Conservation (phyloP, 805 yeast species). For the Candida namnaoensis region DNA sequence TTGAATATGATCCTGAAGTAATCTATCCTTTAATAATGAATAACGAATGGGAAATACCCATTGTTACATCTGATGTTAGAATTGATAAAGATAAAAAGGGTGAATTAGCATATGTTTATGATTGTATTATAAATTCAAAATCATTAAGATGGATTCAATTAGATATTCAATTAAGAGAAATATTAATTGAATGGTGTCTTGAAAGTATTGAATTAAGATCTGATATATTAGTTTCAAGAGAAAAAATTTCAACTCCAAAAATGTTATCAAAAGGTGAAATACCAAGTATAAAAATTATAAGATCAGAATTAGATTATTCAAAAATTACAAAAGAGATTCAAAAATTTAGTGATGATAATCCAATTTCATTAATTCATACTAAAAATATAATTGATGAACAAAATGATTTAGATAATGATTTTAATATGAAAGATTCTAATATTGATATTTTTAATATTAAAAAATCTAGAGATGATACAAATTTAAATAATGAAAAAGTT, state of each 20-base stretch:
- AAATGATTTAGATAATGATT: not conserved
- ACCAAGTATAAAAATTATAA: slow-evolving; percentile 33
- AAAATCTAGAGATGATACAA: not conserved
- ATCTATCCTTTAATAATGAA: slow-evolving; percentile 59
- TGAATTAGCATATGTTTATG: slow-evolving; percentile 52
- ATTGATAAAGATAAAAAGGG: slow-evolving; percentile 65
- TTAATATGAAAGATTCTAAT: slow-evolving; percentile 6
- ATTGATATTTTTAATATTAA: slow-evolving; percentile 12
- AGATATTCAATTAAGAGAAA: slow-evolving; percentile 50
- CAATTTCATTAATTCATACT: slow-evolving; percentile 35
- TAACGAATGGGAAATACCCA: slow-evolving; percentile 81
- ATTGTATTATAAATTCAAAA: slow-evolving; percentile 65
- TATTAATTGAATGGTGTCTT: slow-evolving; percentile 75
- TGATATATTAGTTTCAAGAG: slow-evolving; percentile 49
- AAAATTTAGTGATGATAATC: slow-evolving; percentile 27
- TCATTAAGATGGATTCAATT: slow-evolving; percentile 55
- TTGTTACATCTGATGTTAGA: slow-evolving; percentile 53
- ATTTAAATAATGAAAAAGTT: not conserved
- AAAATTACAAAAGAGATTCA: slow-evolving; percentile 28
- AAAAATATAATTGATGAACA: slow-evolving; percentile 18
- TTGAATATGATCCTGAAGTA: slow-evolving; percentile 41
- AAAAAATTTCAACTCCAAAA: slow-evolving; percentile 55
- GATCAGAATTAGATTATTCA: slow-evolving; percentile 31
- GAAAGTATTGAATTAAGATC: slow-evolving; percentile 63
- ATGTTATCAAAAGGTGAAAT: slow-evolving; percentile 62